phyloP scores from a whole-genome alignment of 352 stramenopile genomes.

The Phytopythium kandeliae region DNA sequence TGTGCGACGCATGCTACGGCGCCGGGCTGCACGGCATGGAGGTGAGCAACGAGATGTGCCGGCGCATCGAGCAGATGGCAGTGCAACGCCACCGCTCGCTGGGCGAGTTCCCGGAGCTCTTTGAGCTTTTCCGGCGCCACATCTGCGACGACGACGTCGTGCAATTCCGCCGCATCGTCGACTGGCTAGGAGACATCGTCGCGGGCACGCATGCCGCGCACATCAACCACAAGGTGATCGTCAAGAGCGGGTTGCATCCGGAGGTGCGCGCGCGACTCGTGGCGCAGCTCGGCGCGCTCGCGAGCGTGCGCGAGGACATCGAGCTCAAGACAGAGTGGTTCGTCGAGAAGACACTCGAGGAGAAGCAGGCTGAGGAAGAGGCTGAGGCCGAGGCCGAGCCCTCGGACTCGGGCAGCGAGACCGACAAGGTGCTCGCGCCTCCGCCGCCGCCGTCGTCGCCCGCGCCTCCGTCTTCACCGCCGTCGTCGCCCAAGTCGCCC shows the following conservation, averaged over 20 bases:
- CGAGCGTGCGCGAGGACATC: conserved; percentile 49
- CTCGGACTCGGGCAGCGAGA: too few relatives aligned
- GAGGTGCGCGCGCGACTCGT: conserved; percentile 67
- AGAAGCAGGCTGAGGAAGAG: conserved; percentile 20
- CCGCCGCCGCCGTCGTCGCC: too few relatives aligned
- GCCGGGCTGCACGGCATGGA: conserved; percentile 66
- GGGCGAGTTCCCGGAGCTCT: conserved; percentile 55
- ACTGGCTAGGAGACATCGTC: conserved; percentile 70
- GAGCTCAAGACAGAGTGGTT: conserved; percentile 73
- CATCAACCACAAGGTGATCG: conserved; percentile 61
- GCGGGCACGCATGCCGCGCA: conserved; percentile 36
- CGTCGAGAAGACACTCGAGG: conserved; percentile 31
- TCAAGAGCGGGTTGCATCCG: conserved; percentile 66
- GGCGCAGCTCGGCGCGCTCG: conserved; percentile 48
- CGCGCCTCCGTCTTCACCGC: neutral
- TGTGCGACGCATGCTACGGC: conserved; percentile 69
- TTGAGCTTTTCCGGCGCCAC: conserved; percentile 60
- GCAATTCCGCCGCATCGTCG: conserved; percentile 57
- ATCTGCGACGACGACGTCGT: conserved; percentile 69
- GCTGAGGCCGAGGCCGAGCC: too few relatives aligned
- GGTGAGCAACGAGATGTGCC: conserved; percentile 63
- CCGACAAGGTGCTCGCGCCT: neutral
- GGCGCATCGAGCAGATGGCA: conserved; percentile 48
- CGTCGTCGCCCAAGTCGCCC: conserved; percentile 2
- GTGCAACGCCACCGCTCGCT: conserved; percentile 47